Evolutionary conservation across 768 basidiomycete genomes (phyloP).

Genomic region (Mycena sanguinolenta): DNA sequence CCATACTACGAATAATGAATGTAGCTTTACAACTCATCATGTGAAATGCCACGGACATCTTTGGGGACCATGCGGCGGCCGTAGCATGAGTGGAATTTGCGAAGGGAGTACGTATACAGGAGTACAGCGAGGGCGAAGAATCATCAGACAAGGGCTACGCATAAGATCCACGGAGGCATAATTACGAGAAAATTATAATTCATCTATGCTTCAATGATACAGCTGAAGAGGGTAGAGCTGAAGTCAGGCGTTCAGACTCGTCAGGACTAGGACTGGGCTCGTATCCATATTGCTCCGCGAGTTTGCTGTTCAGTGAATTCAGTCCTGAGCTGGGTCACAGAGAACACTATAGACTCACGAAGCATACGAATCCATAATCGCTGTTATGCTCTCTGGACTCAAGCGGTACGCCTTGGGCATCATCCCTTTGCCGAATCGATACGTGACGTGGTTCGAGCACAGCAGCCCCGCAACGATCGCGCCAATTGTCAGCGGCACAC

Average conservation of each 20-base stretch:
- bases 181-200: too few species aligned
- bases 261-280: conserved; percentile 35
- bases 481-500: conserved; percentile 70
- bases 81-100: not conserved
- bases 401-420: conserved; percentile 77
- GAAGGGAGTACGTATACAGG: not conserved
- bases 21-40: too few species aligned
- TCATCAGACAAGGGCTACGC: not conserved
- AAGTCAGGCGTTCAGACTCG: conserved; percentile 11
- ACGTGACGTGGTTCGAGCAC: conserved; percentile 78
- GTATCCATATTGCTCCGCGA: conserved; percentile 73
- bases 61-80: not conserved
- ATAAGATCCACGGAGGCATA: too few species aligned
- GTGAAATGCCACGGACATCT: not conserved
- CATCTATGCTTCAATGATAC: too few species aligned
- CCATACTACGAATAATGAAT: not conserved
- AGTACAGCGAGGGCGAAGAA: not conserved
- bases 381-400: conserved; percentile 68
- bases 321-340: not conserved
- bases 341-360: conserved; percentile 52
- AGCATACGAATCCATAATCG: conserved; percentile 77
- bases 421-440: conserved; percentile 79
- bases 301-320: conserved; percentile 55
- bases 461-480: conserved; percentile 67
- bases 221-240: too few species aligned